phyloP scores from a whole-genome alignment of 2,329 filamentous ascomycete genomes.

The Ophiostoma sp. region DNA sequence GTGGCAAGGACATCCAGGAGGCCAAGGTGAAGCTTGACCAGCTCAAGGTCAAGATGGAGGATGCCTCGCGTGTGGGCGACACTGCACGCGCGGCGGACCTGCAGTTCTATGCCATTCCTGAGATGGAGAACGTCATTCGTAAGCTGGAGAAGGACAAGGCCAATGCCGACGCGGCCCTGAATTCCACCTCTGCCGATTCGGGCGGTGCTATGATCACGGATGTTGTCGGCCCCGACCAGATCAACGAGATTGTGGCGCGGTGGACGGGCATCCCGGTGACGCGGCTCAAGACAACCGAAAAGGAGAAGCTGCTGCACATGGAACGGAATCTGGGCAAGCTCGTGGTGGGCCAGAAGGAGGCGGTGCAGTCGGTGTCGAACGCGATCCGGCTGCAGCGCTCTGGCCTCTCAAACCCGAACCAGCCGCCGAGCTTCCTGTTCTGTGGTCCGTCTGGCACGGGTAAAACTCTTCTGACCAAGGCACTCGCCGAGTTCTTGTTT shows the following conservation, averaged over 20 bases:
- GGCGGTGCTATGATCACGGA: constrained; percentile 79
- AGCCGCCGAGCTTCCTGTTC: constrained; percentile 96
- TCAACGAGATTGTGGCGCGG: constrained; percentile 94
- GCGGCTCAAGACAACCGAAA: constrained; percentile 87
- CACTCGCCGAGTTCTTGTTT: constrained; percentile 94
- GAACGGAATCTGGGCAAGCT: constrained; percentile 76
- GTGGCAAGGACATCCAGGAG: constrained; percentile 86
- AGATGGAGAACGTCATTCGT: constrained; percentile 75
- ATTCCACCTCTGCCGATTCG: constrained; percentile 48
- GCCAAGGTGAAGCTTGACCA: constrained; percentile 92
- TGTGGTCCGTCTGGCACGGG: constrained; percentile 97
- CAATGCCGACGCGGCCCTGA: constrained; percentile 67
- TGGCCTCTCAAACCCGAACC: constrained; percentile 90
- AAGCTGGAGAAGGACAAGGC: constrained; percentile 75
- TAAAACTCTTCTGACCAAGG: constrained; percentile 96
- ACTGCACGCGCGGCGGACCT: constrained; percentile 85
- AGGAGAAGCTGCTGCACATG: constrained; percentile 98
- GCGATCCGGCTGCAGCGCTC: constrained; percentile 93
- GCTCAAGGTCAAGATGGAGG: constrained; percentile 84
- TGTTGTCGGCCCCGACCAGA: constrained; percentile 91
- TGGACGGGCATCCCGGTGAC: constrained; percentile 99
- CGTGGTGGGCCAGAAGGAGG: constrained; percentile 91
- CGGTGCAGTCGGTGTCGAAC: constrained; percentile 87
- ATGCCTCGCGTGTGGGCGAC: constrained; percentile 83
- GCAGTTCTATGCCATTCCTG: constrained; percentile 94